Percentiles rank a stretch among this genome's conserved stretches.
These are phyloP conservation scores for Russula virescens DNA, from an alignment of 768 basidiomycete species.

Conservation along the genomic window DNA sequence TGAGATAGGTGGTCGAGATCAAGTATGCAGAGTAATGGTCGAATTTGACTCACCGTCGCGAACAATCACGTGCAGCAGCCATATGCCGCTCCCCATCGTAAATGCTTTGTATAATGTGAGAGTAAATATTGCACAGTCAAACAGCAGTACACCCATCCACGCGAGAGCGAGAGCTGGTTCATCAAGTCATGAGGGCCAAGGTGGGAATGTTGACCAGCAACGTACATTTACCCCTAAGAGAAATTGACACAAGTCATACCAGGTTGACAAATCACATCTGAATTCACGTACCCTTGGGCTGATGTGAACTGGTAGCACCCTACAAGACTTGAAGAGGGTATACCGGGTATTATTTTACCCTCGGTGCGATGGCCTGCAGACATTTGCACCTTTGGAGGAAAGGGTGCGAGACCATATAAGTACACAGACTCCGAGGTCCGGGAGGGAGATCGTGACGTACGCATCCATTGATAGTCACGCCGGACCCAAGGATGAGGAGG, in stretches of 20 bases:
- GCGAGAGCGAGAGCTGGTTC: constrained; percentile 6
- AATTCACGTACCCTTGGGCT: background rate
- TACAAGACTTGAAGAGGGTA: no score
- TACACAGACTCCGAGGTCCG: no score
- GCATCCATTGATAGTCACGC: no score
- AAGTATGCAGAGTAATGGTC: background rate
- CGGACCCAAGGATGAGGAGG: background rate
- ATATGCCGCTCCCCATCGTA: no score
- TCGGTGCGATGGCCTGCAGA: background rate
- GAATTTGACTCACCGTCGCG: no score
- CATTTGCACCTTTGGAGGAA: no score
- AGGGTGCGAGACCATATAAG: no score
- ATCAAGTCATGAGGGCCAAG: background rate
- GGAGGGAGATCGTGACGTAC: no score
- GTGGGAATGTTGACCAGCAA: background rate
- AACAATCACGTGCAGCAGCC: no score
- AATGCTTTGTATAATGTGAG: no score
- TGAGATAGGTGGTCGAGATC: constrained; percentile 3
- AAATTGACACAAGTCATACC: no score
- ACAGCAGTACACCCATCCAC: constrained; percentile 10
- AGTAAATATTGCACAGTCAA: background rate
- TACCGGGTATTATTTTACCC: background rate
- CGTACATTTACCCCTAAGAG: constrained; percentile 8
- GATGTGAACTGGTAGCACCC: constrained; percentile 9
- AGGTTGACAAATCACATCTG: no score